Evolutionary conservation across 2,329 filamentous ascomycete species (phyloP).

Genomic region (Gyromitra esculenta): DNA sequence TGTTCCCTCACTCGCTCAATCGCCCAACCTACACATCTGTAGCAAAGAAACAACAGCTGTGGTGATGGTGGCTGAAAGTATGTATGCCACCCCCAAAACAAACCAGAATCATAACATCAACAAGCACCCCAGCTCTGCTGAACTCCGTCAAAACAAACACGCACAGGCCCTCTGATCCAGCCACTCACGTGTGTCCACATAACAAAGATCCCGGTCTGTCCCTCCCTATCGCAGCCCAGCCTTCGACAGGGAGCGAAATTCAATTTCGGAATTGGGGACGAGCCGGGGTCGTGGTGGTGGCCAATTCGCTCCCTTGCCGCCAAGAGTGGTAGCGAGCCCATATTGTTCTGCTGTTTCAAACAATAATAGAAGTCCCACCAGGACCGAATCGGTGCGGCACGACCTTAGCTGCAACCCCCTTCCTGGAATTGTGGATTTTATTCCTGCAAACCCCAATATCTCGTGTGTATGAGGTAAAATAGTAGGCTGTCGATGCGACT

Average conservation of each 20-base stretch:
- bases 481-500: slow-evolving; percentile 6
- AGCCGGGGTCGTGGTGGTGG: slow-evolving; percentile 46
- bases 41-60: slow-evolving; percentile 3
- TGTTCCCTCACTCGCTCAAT: neutral
- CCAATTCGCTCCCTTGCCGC: slow-evolving; percentile 36
- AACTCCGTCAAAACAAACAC: slow-evolving; percentile 14
- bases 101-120: slow-evolving; percentile 36
- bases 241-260: neutral
- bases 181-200: slow-evolving; percentile 51
- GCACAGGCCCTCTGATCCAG: slow-evolving; percentile 42
- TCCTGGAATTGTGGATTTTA: slow-evolving; percentile 17
- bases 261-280: slow-evolving; percentile 37
- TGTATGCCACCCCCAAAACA: slow-evolving; percentile 23
- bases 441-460: slow-evolving; percentile 3
- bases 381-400: slow-evolving; percentile 39
- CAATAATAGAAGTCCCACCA: slow-evolving; percentile 43
- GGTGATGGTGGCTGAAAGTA: slow-evolving; percentile 22
- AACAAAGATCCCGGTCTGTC: slow-evolving; percentile 30
- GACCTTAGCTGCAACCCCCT: slow-evolving; percentile 24
- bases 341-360: slow-evolving; percentile 37
- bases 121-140: slow-evolving; percentile 13
- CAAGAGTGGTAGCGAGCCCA: slow-evolving; percentile 18
- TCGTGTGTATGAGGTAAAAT: slow-evolving; percentile 36
- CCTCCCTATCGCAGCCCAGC: slow-evolving; percentile 7
- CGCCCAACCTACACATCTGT: neutral